phyloP scores from a whole-genome alignment of 1,284 basidiomycete genomes.

The Malassezia sympodialis region DNA sequence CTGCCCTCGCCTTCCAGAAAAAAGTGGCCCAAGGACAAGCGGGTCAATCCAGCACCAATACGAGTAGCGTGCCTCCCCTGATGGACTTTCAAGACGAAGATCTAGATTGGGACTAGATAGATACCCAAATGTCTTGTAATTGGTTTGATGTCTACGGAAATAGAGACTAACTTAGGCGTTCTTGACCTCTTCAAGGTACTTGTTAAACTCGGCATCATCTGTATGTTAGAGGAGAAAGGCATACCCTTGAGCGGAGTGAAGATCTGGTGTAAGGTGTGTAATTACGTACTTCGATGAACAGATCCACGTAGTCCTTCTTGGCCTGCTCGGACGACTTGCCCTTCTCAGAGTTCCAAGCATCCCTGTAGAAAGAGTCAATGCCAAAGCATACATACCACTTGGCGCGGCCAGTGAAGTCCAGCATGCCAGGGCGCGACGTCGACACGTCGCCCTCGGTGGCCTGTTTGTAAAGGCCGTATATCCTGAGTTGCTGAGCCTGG shows the following conservation, averaged over 20 bases:
- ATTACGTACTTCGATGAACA: conserved; percentile 19
- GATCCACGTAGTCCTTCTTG: conserved; percentile 29
- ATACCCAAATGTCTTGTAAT: background rate
- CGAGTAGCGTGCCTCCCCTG: conserved; percentile 8
- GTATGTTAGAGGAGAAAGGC: background rate
- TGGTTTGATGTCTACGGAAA: conserved; percentile 6
- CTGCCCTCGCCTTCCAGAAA: conserved; percentile 16
- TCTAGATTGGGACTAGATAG: conserved; percentile 32
- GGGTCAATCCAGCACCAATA: background rate
- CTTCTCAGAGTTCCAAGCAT: conserved; percentile 33
- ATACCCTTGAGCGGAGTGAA: conserved; percentile 10
- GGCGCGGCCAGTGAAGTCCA: conserved; percentile 21
- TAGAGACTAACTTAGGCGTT: background rate
- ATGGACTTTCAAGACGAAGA: conserved; percentile 36
- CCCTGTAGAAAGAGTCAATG: conserved; percentile 16
- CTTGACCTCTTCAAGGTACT: conserved; percentile 12
- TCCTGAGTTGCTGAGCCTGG: conserved; percentile 41
- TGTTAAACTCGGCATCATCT: conserved; percentile 15
- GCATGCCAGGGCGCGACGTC: conserved; percentile 44
- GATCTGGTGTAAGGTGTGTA: conserved; percentile 1
- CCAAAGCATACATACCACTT: conserved; percentile 9
- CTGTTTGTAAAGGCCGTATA: conserved; percentile 48
- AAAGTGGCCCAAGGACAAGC: conserved; percentile 15
- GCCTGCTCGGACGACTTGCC: conserved; percentile 26
- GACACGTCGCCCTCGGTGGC: conserved; percentile 43